Base-by-base conservation (phyloP, 106 monocot species). In the Dioscorea dumetorum region DNA sequence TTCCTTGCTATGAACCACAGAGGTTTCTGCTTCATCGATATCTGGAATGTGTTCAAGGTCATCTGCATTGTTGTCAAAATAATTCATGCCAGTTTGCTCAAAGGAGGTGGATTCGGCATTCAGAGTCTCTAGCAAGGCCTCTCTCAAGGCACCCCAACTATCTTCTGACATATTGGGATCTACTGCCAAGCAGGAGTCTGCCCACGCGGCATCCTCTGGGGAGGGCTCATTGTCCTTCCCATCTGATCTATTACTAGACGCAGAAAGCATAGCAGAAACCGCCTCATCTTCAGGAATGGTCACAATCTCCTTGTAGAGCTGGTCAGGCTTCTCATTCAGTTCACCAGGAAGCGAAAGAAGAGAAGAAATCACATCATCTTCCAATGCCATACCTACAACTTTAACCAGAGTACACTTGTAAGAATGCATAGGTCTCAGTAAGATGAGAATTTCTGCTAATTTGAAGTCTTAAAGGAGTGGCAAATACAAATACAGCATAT, bases 141-240 rank as follows among this genome's bases (percentile, higher is more conserved):
- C 63, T 62, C 58, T 78, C 52, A 86, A 51, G 10, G 61, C 51
- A 18, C 5, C 50, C 86, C 78, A 79, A n/a, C 57, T 41, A 58
- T 76, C 79, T 16, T 78, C 72, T n/a, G 78, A 68, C 20, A 64
- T 22, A 50, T 83, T 70, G 12, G 78, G 22, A 48, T 74, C 70
- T 14, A 69, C 23, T 49, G 24, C 68, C 17, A 82, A 50, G 73
- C 86, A 86, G 66, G 82, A 82, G 57, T 86, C 76, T 3, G 31
- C 82, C 75, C 74, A 86, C 1, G 76, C 76, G 32, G 64, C 58
- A 10, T 86, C 78, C 64, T 82, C 75, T 22, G 68, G 72, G 50
- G 73, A 75, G 67, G 73, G 48, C 35, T 69, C 67, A 12, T 62
- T 21, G 14, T 24, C 58, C 50, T 72, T 76, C 50, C 74, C 57